Evolutionary conservation across 257 asterid genomes (phyloP).

Genomic region (Penstemon davidsonii): DNA sequence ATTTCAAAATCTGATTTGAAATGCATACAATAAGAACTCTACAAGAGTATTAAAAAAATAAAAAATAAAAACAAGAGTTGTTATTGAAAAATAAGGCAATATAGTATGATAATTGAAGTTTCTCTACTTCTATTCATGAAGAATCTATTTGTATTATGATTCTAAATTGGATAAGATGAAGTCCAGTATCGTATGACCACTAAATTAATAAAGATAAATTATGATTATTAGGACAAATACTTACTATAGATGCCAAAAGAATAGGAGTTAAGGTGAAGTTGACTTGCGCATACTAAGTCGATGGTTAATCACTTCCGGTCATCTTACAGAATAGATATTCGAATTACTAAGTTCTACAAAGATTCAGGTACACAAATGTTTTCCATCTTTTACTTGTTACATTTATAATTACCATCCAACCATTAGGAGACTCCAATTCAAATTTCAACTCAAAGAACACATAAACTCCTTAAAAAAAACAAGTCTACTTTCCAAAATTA

Average conservation of each 20-base stretch:
- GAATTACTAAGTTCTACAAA: neutral
- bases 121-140: too few relatives aligned
- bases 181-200: neutral
- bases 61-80: too few relatives aligned
- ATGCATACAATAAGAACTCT: neutral
- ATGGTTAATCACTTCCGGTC: neutral
- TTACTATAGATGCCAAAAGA: neutral
- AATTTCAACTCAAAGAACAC: too few relatives aligned
- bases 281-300: neutral
- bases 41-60: neutral
- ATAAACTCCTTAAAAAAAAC: neutral
- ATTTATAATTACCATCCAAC: too few relatives aligned
- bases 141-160: neutral
- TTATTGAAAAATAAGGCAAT: too few relatives aligned
- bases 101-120: too few relatives aligned
- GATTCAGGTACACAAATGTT: neutral
- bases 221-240: neutral
- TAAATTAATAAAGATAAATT: neutral
- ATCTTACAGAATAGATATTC: neutral
- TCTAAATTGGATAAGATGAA: neutral
- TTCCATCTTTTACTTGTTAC: neutral
- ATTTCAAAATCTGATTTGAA: conserved; percentile 24
- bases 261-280: neutral
- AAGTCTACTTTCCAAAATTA: neutral
- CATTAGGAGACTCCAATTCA: too few relatives aligned